Base-by-base conservation (phyloP, 176 grass and related monocot genomes). In the Poa pratensis region DNA sequence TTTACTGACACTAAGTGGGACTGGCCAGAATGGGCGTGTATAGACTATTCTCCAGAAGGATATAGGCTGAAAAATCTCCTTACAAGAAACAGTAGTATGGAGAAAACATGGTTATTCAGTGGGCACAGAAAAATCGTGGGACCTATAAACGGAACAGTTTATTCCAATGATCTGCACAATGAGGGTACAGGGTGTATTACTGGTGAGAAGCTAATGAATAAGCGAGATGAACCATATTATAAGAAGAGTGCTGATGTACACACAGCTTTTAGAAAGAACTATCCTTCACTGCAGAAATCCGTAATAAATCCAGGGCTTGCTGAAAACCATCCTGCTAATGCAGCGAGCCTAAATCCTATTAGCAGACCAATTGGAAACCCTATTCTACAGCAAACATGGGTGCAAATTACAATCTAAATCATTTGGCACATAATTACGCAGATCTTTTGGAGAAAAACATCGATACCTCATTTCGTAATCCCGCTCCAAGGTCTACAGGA, bases 1-100 rank as follows among this genome's bases (percentile, higher is more conserved):
- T 66, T 51, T 87, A 70, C 89, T 84, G 70, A 61, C 40, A 80
- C 71, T 70, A 87, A 82, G 61, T 94, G 92, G 92, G 92, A 94
- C 57, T 92, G 92, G 91, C 87, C 91, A 82, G 91, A 90, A 79
- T 74, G 85, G 82, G 61, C 59, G 51, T 69, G 13, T 27, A 43
- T 71, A 48, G 74, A 82, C 49, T 78, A 48, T 71, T 74, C 59
- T 80, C 65, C 75, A 34, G 83, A 80, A 72, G 91, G 81, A 76
- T 70, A 54, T 19, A 76, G 67, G 79, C 46, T 27, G 35, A 83
- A 68, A 75, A 86, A 19, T 75, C 24, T 71, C 76, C 45, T 75
- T 68, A 51, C 40, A 40, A 69, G 40, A 60, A 90, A 90, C 80
- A 80, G 9, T 4, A 46, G 30, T 61, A 85, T 40, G 27, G 88